Base-by-base conservation (phyloP, 768 basidiomycete species). In the Rhodotorula diobovata region DNA sequence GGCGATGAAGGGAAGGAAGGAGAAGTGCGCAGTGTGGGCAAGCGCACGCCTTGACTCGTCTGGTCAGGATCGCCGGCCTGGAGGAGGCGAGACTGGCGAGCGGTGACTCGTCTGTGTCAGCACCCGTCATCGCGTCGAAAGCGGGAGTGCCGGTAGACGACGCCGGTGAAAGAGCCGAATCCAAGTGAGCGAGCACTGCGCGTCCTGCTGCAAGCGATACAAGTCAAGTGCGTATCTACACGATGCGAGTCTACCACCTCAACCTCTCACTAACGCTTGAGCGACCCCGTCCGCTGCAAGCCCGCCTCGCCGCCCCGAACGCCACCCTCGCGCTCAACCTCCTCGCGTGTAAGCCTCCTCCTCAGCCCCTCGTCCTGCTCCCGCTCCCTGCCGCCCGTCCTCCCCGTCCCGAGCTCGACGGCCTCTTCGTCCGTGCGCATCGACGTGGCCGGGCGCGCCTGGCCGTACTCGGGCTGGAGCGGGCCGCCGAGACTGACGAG, bases 401-500 rank as follows among this genome's bases (percentile, higher is more conserved):
- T 39, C 2, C 63, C 43, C 10, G 5, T 16, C 0, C 56, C 39
- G 12, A 11, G 16, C n/a, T 59, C 41, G n/a, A n/a, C 41, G 23
- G 28, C 61, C 35, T 68, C 55, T 12, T n/a, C 30, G 53, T 37
- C n/a, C 45, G n/a, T 1, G 25, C 48, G 23, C 6, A 34, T 18
- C n/a, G n/a, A 10, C 46, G 14, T 41, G 35, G 18, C 12, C 37
- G 50, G 3, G 14, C 25, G 4, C 28, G 34, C 46, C 59, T 68
- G 50, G 25, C 60, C 50, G 25, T 46, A 51, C n/a, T 70, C 73
- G 15, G 68, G 54, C 56, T 74, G 59, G 15, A 78, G 63, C 6
- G 76, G 76, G 0, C 71, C 71, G 15, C 78, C 78, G 59, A 78
- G 70, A 32, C 69, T 72, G 34, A 76, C 78, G 61, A 78, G 72